Evolutionary conservation across 2,329 filamentous ascomycete genomes (phyloP).

Genomic region (Amauroascus verrucosus): DNA sequence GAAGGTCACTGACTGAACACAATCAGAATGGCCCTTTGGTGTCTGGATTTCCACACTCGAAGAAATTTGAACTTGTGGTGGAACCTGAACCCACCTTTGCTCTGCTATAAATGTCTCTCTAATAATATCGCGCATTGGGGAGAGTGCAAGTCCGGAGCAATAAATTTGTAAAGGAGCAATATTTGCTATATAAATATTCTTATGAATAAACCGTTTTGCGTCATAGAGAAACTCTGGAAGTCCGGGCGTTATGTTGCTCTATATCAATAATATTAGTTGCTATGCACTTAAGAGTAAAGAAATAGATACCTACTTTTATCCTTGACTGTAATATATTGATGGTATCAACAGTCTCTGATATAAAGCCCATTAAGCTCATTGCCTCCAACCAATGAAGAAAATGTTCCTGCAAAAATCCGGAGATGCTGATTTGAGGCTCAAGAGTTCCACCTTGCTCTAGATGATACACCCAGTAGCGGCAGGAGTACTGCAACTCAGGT

Average conservation of each 20-base stretch:
- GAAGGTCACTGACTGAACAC: background rate
- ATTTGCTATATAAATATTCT: background rate
- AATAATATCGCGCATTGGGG: background rate
- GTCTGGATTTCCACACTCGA: background rate
- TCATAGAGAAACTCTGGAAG: background rate
- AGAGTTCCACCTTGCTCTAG: slow-evolving; percentile 10
- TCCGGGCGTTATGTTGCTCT: background rate
- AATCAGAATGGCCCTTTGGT: background rate
- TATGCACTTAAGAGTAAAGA: background rate
- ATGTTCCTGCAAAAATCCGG: slow-evolving; percentile 7
- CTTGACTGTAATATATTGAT: background rate
- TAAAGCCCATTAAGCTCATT: slow-evolving; percentile 21
- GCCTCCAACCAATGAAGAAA: slow-evolving; percentile 15
- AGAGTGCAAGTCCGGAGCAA: background rate
- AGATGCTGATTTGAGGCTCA: slow-evolving; percentile 3
- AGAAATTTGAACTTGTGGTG: too few species aligned
- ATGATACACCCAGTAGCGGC: slow-evolving; percentile 20
- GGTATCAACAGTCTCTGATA: slow-evolving; percentile 19
- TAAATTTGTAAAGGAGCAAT: slow-evolving; percentile 10
- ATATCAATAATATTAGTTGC: background rate
- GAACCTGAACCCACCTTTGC: too few species aligned
- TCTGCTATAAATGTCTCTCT: background rate
- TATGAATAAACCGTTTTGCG: slow-evolving; percentile 5
- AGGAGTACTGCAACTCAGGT: slow-evolving; percentile 18
- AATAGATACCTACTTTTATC: background rate